phyloP scores from a whole-genome alignment of 2,329 filamentous ascomycete genomes.

The Penicillium sp. region DNA sequence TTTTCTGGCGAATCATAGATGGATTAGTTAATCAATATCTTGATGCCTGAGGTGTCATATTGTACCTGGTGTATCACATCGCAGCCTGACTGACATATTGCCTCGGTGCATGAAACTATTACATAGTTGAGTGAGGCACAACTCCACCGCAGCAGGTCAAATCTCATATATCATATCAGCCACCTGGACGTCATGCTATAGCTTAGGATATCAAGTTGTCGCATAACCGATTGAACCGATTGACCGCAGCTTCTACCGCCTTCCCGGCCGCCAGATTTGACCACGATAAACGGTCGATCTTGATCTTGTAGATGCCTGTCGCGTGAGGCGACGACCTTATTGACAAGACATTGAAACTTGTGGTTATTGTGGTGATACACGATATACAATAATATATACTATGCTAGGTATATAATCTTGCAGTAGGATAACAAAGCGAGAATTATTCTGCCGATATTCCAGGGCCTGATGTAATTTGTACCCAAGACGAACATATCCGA shows the following conservation, averaged over 20 bases:
- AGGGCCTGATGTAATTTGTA: neutral
- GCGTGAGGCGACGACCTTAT: neutral
- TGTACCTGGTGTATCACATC: slow-evolving; percentile 3
- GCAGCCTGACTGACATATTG: neutral
- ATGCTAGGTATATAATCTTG: neutral
- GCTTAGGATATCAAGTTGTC: neutral
- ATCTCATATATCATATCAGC: neutral
- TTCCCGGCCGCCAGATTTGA: neutral
- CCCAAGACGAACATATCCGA: neutral
- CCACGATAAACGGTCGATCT: neutral
- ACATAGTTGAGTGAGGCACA: neutral
- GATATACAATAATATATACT: neutral
- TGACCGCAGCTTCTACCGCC: neutral
- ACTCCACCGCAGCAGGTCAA: neutral
- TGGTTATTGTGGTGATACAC: neutral
- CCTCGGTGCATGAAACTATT: neutral
- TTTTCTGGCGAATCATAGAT: slow-evolving; percentile 34
- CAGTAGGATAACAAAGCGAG: neutral
- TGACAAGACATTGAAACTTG: neutral
- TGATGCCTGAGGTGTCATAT: slow-evolving; percentile 3
- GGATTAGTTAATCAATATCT: slow-evolving; percentile 47
- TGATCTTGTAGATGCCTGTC: neutral
- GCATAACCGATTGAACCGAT: neutral
- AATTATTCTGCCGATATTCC: slow-evolving; percentile 9
- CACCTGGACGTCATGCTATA: too few species aligned